Conservation (phyloP, 1,284 basidiomycete species). For the Rhodotorula sp. region DNA sequence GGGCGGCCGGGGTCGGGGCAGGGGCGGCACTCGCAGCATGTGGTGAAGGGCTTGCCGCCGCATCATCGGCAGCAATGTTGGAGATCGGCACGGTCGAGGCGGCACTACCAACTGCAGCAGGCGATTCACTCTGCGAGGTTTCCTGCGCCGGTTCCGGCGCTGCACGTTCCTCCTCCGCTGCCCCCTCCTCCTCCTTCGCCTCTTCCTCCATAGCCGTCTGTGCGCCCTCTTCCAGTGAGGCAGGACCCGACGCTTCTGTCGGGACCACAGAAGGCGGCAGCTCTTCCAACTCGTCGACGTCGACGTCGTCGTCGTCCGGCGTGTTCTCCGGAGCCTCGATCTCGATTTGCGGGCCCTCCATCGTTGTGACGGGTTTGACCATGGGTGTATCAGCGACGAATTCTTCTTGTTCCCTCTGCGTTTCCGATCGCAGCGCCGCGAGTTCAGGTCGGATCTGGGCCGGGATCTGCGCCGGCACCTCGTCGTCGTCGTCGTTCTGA, state of each 20-base stretch:
- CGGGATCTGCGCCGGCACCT: too few relatives aligned
- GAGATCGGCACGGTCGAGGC: too few relatives aligned
- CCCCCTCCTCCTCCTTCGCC: too few relatives aligned
- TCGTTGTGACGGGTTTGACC: background rate
- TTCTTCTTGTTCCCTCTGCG: conserved; percentile 3
- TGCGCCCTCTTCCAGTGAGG: too few relatives aligned
- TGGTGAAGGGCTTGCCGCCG: background rate
- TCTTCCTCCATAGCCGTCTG: too few relatives aligned
- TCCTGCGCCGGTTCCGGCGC: too few relatives aligned
- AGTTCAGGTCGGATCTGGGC: background rate
- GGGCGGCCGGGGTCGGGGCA: conserved; percentile 8
- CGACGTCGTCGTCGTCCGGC: background rate
- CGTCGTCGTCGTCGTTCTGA: background rate
- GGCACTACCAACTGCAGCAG: too few relatives aligned
- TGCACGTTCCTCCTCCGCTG: too few relatives aligned
- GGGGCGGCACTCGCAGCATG: background rate
- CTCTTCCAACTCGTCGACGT: background rate
- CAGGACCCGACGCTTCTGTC: too few relatives aligned
- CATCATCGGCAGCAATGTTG: too few relatives aligned
- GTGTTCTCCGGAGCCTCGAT: background rate
- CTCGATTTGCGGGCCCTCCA: too few relatives aligned
- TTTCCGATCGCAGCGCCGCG: background rate
- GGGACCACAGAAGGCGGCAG: background rate
- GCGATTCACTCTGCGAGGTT: too few relatives aligned
- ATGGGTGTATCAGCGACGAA: background rate